phyloP scores from a whole-genome alignment of 2,329 filamentous ascomycete genomes.

The Fusarium liriodendri region DNA sequence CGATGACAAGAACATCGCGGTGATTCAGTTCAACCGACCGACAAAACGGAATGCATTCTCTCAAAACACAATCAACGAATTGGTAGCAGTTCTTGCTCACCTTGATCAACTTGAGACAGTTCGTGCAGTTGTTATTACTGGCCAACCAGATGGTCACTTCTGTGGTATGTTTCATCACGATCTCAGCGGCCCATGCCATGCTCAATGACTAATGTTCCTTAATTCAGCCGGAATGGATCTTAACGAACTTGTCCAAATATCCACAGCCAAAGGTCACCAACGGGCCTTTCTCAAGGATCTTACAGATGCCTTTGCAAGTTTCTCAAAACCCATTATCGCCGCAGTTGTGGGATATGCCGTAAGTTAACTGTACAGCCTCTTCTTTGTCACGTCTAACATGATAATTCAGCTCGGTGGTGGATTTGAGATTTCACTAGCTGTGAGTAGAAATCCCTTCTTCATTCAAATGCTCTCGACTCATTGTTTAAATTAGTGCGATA shows the following conservation, averaged over 20 bases:
- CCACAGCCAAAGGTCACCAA: conserved; percentile 20
- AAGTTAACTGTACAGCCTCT: not conserved
- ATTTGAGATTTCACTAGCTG: conserved; percentile 34
- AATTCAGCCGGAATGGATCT: conserved; percentile 29
- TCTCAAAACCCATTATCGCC: conserved; percentile 29
- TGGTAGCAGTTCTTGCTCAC: conserved; percentile 17
- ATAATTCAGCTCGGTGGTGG: conserved; percentile 22
- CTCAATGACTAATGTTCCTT: not conserved
- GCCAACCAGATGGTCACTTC: conserved; percentile 28
- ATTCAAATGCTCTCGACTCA: not conserved
- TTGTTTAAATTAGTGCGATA: conserved; percentile 42
- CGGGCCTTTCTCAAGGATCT: conserved; percentile 29
- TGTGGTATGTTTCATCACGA: conserved; percentile 14
- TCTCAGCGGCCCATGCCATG: not conserved
- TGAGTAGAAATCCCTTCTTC: not conserved
- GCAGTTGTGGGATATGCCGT: conserved; percentile 33
- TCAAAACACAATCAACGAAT: conserved; percentile 26
- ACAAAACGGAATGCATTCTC: conserved; percentile 33
- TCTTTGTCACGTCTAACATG: not conserved
- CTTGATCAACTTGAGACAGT: conserved; percentile 18
- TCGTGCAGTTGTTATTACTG: conserved; percentile 23
- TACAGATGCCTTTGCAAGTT: conserved; percentile 23
- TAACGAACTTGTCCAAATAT: conserved; percentile 30
- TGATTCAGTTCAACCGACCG: conserved; percentile 30
- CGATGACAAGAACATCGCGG: conserved; percentile 12